Evolutionary conservation across 495 filamentous ascomycete genomes (phyloP), one percentile per base, ranked within the genome.

Genomic region (Cercophora sp.): DNA sequence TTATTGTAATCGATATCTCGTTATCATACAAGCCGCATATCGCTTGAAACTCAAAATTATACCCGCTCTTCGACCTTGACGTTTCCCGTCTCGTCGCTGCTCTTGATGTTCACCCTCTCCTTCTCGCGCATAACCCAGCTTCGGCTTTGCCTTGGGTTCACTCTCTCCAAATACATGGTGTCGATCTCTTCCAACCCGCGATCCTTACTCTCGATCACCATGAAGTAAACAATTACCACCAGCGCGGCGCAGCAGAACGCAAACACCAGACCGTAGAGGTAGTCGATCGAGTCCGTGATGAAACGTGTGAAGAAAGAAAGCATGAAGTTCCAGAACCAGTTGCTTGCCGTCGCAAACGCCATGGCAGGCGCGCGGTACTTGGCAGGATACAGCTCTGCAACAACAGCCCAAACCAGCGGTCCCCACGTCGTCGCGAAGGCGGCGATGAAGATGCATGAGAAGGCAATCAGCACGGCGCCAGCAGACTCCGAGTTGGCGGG

Each of bases 251-350:
- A 85, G 75, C 85, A 91, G 1, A 72, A 82, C 1, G 85, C 88
- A 64, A 95, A 94, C 51, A 96, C 82, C 64, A 91, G 85, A 11
- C 90, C 89, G 67, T 93, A 94, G 48, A 77, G 77, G 66, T 87
- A 94, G 64, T 85, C 78, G 58, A 96, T 94, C 8, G 77, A 67
- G 56, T 76, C 72, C 52, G 81, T 84, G 65, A 93, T 91, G 76
- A 91, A 66, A 29, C 65, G 61, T 1, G 65, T 68, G 55, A 68
- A 68, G 57, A 68, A 66, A 16, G 53, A 58, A 49, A 68, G 60
- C 52, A 68, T 39, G 22, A 94, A 96, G 68, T 94, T 96, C 85
- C 85, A 93, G 49, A 84, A 79, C 90, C 90, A 96, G 74, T 94
- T 96, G 48, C 82, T 79, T 5, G 85, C 83, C 0, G 90, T 93